These are phyloP conservation scores for Malania oleifera DNA, from an alignment of 164 flowering plant genomes.

Conservation along the genomic window DNA sequence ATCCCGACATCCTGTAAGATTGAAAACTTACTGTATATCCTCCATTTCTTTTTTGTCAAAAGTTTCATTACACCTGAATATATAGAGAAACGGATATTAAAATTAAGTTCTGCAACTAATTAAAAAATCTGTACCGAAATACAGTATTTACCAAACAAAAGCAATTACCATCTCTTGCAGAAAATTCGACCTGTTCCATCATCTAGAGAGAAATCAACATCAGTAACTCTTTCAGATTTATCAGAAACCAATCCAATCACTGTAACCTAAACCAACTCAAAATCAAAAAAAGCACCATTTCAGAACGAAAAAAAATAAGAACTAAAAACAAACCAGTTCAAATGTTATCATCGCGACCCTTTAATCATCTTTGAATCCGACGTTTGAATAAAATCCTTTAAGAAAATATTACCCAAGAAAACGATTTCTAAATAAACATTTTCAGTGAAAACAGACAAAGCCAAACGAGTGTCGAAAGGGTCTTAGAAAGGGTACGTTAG, in stretches of 20 bases:
- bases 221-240: conserved; percentile 46
- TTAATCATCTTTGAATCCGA: no score
- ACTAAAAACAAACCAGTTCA: neutral
- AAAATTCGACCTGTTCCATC: conserved; percentile 66
- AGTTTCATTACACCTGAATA: conserved; percentile 46
- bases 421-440: neutral
- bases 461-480: neutral
- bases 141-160: neutral
- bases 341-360: no score
- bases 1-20: neutral
- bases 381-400: no score
- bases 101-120: neutral
- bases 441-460: neutral
- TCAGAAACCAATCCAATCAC: conserved; percentile 56
- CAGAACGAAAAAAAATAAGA: neutral
- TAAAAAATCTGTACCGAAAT: neutral
- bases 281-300: neutral
- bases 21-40: conserved; percentile 35
- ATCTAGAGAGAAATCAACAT: conserved; percentile 50
- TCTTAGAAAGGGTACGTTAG: conserved; percentile 31
- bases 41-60: conserved; percentile 59
- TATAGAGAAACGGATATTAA: neutral
- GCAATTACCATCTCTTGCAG: conserved; percentile 58
- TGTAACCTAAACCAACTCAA: conserved; percentile 44
- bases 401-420: neutral